phyloP scores from a whole-genome alignment of 1,284 basidiomycete genomes.

The Peniophora sp. region DNA sequence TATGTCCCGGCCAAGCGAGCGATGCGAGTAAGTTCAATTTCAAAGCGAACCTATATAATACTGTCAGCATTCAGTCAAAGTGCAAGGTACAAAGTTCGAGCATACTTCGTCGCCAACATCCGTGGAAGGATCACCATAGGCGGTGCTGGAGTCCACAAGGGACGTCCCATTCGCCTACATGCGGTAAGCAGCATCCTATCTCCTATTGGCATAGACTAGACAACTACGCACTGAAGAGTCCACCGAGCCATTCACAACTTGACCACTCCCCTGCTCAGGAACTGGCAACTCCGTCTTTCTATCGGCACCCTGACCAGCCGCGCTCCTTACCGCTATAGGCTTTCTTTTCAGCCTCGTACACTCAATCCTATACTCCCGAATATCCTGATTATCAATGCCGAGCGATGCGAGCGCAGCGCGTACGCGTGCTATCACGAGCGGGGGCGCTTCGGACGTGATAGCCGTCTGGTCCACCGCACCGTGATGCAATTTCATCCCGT shows the following conservation, averaged over 20 bases:
- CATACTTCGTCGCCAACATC: constrained; percentile 86
- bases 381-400: constrained; percentile 85
- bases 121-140: constrained; percentile 70
- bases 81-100: too few species aligned
- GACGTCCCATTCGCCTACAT: constrained; percentile 4
- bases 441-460: constrained; percentile 78
- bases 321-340: constrained; percentile 53
- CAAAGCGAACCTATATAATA: constrained; percentile 48
- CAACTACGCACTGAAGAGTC: too few species aligned
- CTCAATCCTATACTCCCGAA: constrained; percentile 83
- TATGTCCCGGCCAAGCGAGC: constrained; percentile 84
- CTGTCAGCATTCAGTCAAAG: too few species aligned
- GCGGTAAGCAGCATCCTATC: too few species aligned
- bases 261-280: too few species aligned
- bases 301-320: constrained; percentile 63
- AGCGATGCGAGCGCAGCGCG: constrained; percentile 75
- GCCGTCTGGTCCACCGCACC: constrained; percentile 92
- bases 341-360: constrained; percentile 70
- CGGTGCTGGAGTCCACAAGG: constrained; percentile 34
- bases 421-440: constrained; percentile 84
- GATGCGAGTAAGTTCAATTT: constrained; percentile 82
- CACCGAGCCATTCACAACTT: too few species aligned
- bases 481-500: constrained; percentile 76
- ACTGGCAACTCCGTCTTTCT: too few species aligned
- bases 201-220: too few species aligned